Evolutionary conservation across 2,329 filamentous ascomycete species (phyloP).

Genomic region (Xylariaceae sp.): DNA sequence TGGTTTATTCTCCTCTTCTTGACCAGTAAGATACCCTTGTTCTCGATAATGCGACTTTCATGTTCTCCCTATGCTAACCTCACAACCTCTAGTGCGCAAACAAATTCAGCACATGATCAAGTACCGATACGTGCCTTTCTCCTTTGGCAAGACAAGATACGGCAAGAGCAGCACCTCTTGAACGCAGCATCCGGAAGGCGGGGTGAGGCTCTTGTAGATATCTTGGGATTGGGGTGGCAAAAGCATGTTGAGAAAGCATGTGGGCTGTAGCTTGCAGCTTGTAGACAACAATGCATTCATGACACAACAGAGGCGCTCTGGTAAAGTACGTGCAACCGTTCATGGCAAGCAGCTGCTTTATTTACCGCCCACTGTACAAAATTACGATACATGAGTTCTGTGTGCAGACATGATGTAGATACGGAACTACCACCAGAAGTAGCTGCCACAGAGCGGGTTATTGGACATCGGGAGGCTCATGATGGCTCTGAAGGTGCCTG

Average conservation of each 20-base stretch:
- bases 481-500: too few species aligned
- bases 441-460: too few species aligned
- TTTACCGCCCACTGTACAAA: constrained; percentile 23
- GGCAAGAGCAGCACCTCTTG: constrained; percentile 56
- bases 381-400: constrained; percentile 25
- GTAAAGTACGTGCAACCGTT: neutral
- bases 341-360: constrained; percentile 6
- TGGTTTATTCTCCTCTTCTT: constrained; percentile 96
- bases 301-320: neutral
- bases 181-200: constrained; percentile 3
- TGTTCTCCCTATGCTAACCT: constrained; percentile 7
- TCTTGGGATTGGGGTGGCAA: neutral
- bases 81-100: constrained; percentile 72
- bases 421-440: too few species aligned
- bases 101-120: constrained; percentile 99
- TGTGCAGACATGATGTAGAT: constrained; percentile 12
- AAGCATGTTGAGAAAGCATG: too few species aligned
- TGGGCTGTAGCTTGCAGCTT: too few species aligned
- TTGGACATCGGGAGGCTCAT: constrained; percentile 8
- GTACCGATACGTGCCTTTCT: constrained; percentile 96
- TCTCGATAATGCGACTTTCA: neutral
- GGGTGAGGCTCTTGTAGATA: neutral
- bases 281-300: too few species aligned
- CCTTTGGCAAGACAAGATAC: constrained; percentile 84
- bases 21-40: constrained; percentile 66